These are phyloP conservation scores for Cyclostephanos invisitatus DNA, from an alignment of 108 stramenopile species.

Conservation along the genomic window DNA sequence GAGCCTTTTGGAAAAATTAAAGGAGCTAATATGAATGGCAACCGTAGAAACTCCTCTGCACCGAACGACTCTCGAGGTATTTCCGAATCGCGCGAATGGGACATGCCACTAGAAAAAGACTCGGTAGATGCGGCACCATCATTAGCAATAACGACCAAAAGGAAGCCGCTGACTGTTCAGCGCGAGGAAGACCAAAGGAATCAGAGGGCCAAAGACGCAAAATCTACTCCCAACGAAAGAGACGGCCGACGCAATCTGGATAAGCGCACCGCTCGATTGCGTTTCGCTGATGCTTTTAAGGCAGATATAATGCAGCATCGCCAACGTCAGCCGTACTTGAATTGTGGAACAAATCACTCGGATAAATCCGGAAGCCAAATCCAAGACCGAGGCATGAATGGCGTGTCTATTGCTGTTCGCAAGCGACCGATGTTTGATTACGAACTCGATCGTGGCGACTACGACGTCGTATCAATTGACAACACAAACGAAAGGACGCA, in stretches of 20 bases:
- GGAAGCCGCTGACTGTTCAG: slow-evolving; percentile 27
- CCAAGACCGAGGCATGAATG: slow-evolving; percentile 44
- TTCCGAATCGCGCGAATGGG: slow-evolving; percentile 4
- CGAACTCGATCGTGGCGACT: slow-evolving; percentile 56
- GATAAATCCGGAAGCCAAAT: slow-evolving; percentile 39
- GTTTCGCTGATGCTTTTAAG: slow-evolving; percentile 44
- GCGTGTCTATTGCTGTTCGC: slow-evolving; percentile 55
- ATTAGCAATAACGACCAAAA: slow-evolving; percentile 8
- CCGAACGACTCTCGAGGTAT: background rate
- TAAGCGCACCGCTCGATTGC: slow-evolving; percentile 56
- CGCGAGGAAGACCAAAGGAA: slow-evolving; percentile 35
- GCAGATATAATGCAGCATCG: slow-evolving; percentile 40
- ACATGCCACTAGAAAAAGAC: slow-evolving; percentile 1
- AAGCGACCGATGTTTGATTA: slow-evolving; percentile 69
- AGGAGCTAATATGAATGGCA: too few species aligned
- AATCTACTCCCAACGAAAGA: background rate
- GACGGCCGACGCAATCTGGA: slow-evolving; percentile 41
- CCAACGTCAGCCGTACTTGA: slow-evolving; percentile 18
- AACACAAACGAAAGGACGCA: slow-evolving; percentile 28
- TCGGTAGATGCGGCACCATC: background rate
- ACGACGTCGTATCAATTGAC: slow-evolving; percentile 55
- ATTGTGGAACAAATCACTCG: slow-evolving; percentile 38
- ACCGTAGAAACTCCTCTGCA: background rate
- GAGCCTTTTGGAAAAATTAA: background rate
- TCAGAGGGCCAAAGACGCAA: slow-evolving; percentile 22